These are phyloP conservation scores for Xylaria longipes DNA, from an alignment of 495 filamentous ascomycete genomes.

Conservation along the genomic window DNA sequence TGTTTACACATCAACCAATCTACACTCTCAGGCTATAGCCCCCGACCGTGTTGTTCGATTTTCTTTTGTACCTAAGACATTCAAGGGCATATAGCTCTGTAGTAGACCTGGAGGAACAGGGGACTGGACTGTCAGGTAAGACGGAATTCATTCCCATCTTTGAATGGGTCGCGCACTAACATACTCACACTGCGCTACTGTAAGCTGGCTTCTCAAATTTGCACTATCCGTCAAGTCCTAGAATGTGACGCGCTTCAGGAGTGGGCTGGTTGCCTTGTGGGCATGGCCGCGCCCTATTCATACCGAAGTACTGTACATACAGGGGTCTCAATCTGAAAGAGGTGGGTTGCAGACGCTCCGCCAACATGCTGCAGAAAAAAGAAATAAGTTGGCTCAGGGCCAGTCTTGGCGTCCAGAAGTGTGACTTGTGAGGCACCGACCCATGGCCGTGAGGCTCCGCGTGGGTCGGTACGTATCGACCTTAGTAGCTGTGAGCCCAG, in stretches of 20 bases:
- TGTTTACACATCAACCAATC: background rate
- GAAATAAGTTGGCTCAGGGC: background rate
- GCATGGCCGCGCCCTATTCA: constrained; percentile 3
- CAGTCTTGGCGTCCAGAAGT: constrained; percentile 5
- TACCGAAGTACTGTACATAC: constrained; percentile 24
- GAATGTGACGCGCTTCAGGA: constrained; percentile 17
- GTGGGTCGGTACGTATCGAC: constrained; percentile 9
- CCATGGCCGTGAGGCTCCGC: constrained; percentile 26
- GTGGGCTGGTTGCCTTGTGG: constrained; percentile 19
- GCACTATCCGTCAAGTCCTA: background rate
- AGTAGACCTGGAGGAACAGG: background rate
- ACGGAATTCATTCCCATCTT: constrained; percentile 10
- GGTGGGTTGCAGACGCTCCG: constrained; percentile 22
- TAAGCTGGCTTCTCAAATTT: constrained; percentile 22
- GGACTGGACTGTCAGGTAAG: background rate
- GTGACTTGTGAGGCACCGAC: too few species aligned
- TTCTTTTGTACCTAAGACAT: background rate
- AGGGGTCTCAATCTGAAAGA: background rate
- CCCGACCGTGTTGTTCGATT: background rate
- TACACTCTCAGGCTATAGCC: background rate
- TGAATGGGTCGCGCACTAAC: constrained; percentile 11
- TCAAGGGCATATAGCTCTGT: background rate
- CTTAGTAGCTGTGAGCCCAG: background rate
- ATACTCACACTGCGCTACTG: background rate
- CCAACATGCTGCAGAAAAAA: constrained; percentile 5